Evolutionary conservation across 257 asterid species (phyloP), one percentile per base, ranked within the genome.

Genomic region (Solanum bulbocastanum): DNA sequence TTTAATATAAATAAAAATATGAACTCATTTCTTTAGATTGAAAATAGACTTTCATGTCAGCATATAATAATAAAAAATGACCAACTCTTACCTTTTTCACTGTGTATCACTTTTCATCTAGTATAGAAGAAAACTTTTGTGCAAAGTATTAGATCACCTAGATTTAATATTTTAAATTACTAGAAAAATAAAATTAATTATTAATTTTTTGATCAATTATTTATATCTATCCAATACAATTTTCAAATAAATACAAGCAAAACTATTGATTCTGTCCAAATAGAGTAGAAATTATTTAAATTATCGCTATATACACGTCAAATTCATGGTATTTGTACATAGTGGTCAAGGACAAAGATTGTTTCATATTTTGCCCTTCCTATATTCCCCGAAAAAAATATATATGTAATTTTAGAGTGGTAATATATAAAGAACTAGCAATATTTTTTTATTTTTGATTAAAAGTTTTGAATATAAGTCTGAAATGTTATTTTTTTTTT

Each of bases 31-130:
- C 84, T 13, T 62, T 8, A 23, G 20, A 49, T 49, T 0, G 3
- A 23, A 12, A 86, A 86, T 79, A 52, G 91, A 92, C 90, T 13
- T 60, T 65, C 85, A 10, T 92, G 92, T 93, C 90, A 89, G 91
- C 78, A 87, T 83, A 89, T 83, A 86, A 83, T 44, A 37, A 83
- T 37, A 49, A 35, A 37, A 42, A 66, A 65, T 33, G 32, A 71
- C 86, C 86, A 79, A 44, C 83, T 72, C 88, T 87, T 74, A n/a
- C 58, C 83, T 23, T 75, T 75, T 75, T 75, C 58, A 39, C 58
- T 4, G 20, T 16, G 22, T 6, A 71, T 52, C 78, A 71, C 83
- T 39, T 37, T 37, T 75, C 83, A 37, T 46, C 83, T 10, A 60
- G 65, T 18, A 56, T 56, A 56, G n/a, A 8, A 56, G 11, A 60